Conservation (phyloP, 192 early-diverging fungal genomes). For the Umbelopsis sp. region DNA sequence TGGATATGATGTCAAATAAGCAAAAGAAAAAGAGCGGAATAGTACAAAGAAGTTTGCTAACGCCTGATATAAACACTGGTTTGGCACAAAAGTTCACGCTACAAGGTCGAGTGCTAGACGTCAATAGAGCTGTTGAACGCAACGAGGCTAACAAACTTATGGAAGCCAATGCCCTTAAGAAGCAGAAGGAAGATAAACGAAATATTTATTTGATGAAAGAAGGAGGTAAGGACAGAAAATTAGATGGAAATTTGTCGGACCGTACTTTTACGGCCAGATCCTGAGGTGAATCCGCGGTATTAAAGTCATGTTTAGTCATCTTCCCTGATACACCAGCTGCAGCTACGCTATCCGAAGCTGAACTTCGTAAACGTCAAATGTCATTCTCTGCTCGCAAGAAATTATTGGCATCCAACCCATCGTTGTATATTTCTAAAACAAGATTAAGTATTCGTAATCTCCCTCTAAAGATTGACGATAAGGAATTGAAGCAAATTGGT, state of each 20-base stretch:
- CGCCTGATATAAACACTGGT: slow-evolving; percentile 59
- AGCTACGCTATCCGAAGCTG: slow-evolving; percentile 62
- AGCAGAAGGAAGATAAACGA: slow-evolving; percentile 78
- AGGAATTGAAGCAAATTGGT: slow-evolving; percentile 60
- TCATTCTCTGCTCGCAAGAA: slow-evolving; percentile 83
- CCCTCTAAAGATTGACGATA: slow-evolving; percentile 72
- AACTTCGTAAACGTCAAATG: slow-evolving; percentile 83
- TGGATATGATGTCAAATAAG: slow-evolving; percentile 39
- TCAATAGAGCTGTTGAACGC: slow-evolving; percentile 79
- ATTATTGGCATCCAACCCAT: slow-evolving; percentile 82
- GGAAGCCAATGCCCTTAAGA: slow-evolving; percentile 54
- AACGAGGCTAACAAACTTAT: slow-evolving; percentile 66
- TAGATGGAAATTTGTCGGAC: too few relatives aligned
- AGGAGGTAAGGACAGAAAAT: slow-evolving; percentile 43
- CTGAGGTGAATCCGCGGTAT: background rate
- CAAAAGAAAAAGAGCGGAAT: slow-evolving; percentile 59
- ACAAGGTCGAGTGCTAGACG: slow-evolving; percentile 81
- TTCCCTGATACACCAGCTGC: slow-evolving; percentile 85
- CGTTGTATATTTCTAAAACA: slow-evolving; percentile 85
- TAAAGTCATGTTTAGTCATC: slow-evolving; percentile 52
- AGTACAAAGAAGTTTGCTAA: slow-evolving; percentile 58
- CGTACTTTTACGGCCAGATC: background rate
- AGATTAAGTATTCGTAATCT: slow-evolving; percentile 90
- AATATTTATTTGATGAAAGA: slow-evolving; percentile 90
- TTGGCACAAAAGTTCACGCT: slow-evolving; percentile 63